Percentiles rank a stretch among this genome's conserved stretches.
Evolutionary conservation across 1,284 basidiomycete genomes (phyloP).

Genomic region (Malassezia japonica): DNA sequence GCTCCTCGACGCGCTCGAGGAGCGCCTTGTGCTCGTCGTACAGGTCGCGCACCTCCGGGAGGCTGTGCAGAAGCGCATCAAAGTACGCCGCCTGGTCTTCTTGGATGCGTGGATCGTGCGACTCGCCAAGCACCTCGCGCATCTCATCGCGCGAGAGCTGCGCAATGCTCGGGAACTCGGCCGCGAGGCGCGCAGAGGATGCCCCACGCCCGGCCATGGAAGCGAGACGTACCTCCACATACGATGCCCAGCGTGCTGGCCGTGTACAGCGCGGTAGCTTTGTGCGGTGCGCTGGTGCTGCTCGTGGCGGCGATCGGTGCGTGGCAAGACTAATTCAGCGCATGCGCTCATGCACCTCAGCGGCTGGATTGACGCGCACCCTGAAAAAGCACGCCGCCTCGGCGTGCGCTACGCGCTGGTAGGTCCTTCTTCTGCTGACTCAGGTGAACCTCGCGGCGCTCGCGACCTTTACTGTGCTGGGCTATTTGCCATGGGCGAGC

Average conservation of each 20-base stretch:
- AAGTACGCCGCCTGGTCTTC: slow-evolving; percentile 19
- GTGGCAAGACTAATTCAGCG: slow-evolving; percentile 1
- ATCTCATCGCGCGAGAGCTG: slow-evolving; percentile 27
- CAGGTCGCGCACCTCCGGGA: slow-evolving; percentile 23
- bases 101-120: not conserved
- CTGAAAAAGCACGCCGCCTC: not conserved
- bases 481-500: not conserved
- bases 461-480: not conserved
- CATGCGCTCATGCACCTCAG: slow-evolving; percentile 6
- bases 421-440: slow-evolving; percentile 2
- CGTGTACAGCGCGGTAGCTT: not conserved
- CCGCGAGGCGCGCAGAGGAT: slow-evolving; percentile 2
- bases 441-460: slow-evolving; percentile 3
- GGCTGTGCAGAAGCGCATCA: slow-evolving; percentile 29
- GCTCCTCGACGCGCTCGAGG: slow-evolving; percentile 23
- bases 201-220: not conserved
- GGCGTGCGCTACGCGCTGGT: slow-evolving; percentile 1
- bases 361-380: slow-evolving; percentile 13
- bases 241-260: slow-evolving; percentile 2
- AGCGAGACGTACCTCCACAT: slow-evolving; percentile 1
- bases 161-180: slow-evolving; percentile 25
- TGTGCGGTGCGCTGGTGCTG: not conserved
- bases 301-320: slow-evolving; percentile 5
- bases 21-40: slow-evolving; percentile 24
- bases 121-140: slow-evolving; percentile 20